Evolutionary conservation across 2,329 filamentous ascomycete species (phyloP), one percentile per base, ranked within the genome.

Genomic region (Penicillium sp.): DNA sequence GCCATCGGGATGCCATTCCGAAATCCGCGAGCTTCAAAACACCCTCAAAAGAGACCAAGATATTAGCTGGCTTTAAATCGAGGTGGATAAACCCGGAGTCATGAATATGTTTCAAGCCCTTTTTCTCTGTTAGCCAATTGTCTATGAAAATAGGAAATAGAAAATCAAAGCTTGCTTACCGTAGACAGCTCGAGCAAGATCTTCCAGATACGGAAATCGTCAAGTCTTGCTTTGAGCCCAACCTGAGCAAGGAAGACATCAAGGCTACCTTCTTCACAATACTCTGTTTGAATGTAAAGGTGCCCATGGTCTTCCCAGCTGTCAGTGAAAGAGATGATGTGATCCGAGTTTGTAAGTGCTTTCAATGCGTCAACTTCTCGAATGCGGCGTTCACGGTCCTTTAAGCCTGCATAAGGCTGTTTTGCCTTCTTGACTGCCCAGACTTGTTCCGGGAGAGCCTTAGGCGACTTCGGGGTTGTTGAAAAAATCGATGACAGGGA

Each of bases 171-270:
- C 6, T 52, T 38, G 30, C 56, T 35, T 86, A 95, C 92, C 83
- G 90, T 82, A 71, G 89, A 86, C 62, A 97, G 79, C 76, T 99
- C 95, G 47, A 97, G 86, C 70, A 98, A 82, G 61, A 98, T 94
- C 81, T 99, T 99, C 92, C 95, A 99, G 76, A 98, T 97, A 64
- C 95, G 88, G 79, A 99, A 99, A 76, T 98, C 95, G 77, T 99
- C 95, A 67, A 99, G 81, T 69, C 94, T 87, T 51, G 92, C 93
- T 74, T 91, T 92, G 64, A 90, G 85, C 26, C 95, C 95, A 63
- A 92, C 88, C 61, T 90, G 87, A n/a, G 87, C 85, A 31, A 99
- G 84, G 74, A 98, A 99, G 17, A 88, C 85, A 74, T 96, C 91
- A 48, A 99, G 82, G 64, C 92, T 96, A 17, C 95, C 95, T 74